phyloP scores from a whole-genome alignment of 2,329 filamentous ascomycete genomes.

The Colletotrichum simmondsii region DNA sequence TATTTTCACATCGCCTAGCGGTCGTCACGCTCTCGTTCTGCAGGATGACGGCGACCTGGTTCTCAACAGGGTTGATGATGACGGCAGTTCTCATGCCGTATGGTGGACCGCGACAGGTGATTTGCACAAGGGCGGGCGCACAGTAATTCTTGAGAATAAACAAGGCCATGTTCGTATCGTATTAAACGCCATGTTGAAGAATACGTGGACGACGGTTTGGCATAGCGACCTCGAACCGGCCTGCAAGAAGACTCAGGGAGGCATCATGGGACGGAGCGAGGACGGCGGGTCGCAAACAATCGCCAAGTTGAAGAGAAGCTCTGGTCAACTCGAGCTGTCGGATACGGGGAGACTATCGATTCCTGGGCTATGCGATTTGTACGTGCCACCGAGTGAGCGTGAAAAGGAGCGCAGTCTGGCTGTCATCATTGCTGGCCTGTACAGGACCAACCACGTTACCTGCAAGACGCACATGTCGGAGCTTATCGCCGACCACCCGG shows the following conservation, averaged over 20 bases:
- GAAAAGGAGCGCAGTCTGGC: constrained; percentile 32
- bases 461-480: constrained; percentile 28
- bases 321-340: constrained; percentile 29
- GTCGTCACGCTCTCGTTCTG: constrained; percentile 22
- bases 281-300: not conserved
- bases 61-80: constrained; percentile 9
- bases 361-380: constrained; percentile 31
- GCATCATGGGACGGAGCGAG: not conserved
- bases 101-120: constrained; percentile 35
- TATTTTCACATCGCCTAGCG: constrained; percentile 24
- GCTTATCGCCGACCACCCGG: constrained; percentile 5
- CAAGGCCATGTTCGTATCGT: constrained; percentile 14
- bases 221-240: constrained; percentile 32
- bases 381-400: constrained; percentile 16
- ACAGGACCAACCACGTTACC: constrained; percentile 20
- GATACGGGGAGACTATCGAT: constrained; percentile 26
- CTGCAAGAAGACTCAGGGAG: not conserved
- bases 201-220: constrained; percentile 30
- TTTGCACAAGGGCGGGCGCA: constrained; percentile 8
- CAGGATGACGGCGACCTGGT: constrained; percentile 34
- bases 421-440: constrained; percentile 32
- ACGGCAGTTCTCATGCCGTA: constrained; percentile 13
- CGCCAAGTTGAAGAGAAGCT: not conserved
- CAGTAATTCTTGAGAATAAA: constrained; percentile 6
- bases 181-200: constrained; percentile 16